Evolutionary conservation across 306 rosid genomes (phyloP), one percentile per base, ranked within the genome.

Genomic region (Ziziphus jujuba): DNA sequence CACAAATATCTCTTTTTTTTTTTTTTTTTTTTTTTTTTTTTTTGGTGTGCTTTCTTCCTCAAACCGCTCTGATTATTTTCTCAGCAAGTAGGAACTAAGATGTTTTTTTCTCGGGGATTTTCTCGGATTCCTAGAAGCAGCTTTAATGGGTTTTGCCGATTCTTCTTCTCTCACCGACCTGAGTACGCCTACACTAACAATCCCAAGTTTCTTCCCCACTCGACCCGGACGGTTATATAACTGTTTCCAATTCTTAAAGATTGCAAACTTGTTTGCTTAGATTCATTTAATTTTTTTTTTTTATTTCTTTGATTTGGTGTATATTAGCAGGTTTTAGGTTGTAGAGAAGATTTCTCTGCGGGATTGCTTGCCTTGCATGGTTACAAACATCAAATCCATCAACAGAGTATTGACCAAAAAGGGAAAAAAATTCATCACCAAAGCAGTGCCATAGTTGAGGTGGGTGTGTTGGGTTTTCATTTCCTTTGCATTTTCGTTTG

Each of bases 351-450:
- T 72, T 70, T 75, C 63, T 69, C 83, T 45, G 72, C 72, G 80
- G 56, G 70, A 53, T 68, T 72, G 35, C 84, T 85, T 61, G 65
- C 84, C 6, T 69, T 82, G 69, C 82, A 79, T 73, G 71, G 78
- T 44, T 74, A 68, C 61, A 83, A 82, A 65, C 85, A 77, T 80
- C 86, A 80, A 40, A 80, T 89, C 75, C 98, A 92, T 80, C 87
- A 89, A 35, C 95, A 87, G 63, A 92, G 85, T 77, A n/a, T n/a
- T n/a, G n/a, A n/a, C n/a, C n/a, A n/a, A n/a, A n/a, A n/a, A n/a
- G n/a, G n/a, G n/a, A n/a, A n/a, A n/a, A n/a, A 80, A 40, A 80
- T 89, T 77, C 98, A 92, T 80, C 87, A 89, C 35, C 95, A 87
- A 59, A 92, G 85, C 76, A 85, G 87, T 86, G 68, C 92, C 78